A percentile compares a stretch with the other conserved stretches of the same genome.
These are phyloP conservation scores for Petunia secreta DNA, from an alignment of 257 asterid genomes.

Conservation along the genomic window DNA sequence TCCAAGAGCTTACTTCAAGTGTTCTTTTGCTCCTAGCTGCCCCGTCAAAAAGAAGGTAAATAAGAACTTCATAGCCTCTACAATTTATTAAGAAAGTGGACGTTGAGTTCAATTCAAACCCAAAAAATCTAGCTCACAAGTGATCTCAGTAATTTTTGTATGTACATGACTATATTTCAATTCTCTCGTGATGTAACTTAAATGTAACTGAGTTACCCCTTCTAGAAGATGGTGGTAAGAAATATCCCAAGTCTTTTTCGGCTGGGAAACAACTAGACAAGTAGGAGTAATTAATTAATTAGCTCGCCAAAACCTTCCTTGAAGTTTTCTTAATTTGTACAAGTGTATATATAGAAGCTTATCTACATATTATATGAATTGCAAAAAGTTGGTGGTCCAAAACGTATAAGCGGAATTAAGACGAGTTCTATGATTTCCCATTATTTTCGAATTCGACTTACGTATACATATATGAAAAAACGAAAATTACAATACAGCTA, in stretches of 20 bases:
- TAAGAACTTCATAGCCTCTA: background rate
- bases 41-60: slow-evolving; percentile 92
- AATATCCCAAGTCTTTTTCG: background rate
- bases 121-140: no score
- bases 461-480: background rate
- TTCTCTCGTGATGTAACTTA: no score
- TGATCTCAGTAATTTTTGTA: no score
- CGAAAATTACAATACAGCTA: no score
- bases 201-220: no score
- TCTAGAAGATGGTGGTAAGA: no score
- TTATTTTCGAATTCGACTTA: background rate
- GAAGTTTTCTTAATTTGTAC: background rate
- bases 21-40: slow-evolving; percentile 91
- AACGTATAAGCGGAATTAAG: no score
- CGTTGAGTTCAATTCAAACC: no score
- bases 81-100: no score
- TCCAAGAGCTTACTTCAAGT: slow-evolving; percentile 96
- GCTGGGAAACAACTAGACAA: background rate
- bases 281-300: background rate
- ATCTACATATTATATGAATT: background rate
- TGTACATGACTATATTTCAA: no score
- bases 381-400: background rate
- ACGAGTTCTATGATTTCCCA: no score
- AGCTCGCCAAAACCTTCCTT: background rate
- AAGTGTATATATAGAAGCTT: background rate